Evolutionary conservation across 495 filamentous ascomycete genomes (phyloP), one percentile per base, ranked within the genome.

Genomic region (Tuber microsphaerosporum): DNA sequence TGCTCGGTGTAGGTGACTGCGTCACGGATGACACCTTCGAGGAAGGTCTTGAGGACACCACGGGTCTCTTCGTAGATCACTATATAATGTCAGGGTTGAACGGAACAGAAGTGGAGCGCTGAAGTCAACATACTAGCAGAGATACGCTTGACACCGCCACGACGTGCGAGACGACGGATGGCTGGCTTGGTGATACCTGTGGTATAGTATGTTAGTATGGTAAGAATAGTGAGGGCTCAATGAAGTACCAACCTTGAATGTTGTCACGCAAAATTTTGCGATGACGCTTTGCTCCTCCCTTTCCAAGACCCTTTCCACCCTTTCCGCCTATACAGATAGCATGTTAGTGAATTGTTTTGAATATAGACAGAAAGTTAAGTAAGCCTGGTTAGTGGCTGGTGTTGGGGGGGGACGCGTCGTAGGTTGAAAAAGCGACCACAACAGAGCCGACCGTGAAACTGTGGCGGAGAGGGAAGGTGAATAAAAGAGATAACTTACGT

Each of bases 131-230:
- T 89, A 92, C 90, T 94, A 86, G 92, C 92, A 84, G 96, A 98
- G 88, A 99, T 99, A 97, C 96, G 95, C 93, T 99, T 97, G 89
- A 97, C 94, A 93, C 94, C 94, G 87, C 94, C 94, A 93, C 94
- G 94, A 86, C 94, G 94, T 76, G 95, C 95, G 86, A 99, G 95
- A 96, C 95, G 96, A 85, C 95, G 93, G 89, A 99, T 99, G 85
- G 95, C 95, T 85, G 95, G 95, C 93, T 99, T 99, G 86, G 95
- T 99, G 87, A 99, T 99, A 89, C 95, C 95, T 88, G 90, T 90
- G 85, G 92, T 90, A 16, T 51, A 41, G 42, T 44, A 76, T 43
- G 69, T 73, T 73, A 80, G 70, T 41, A 70, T 46, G 10, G 45
- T 48, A 19, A n/a, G 17, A n/a, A 71, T 45, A 61, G 45, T 73